These are phyloP conservation scores for Solioccasus polychromus DNA, from an alignment of 768 basidiomycete genomes.

Conservation along the genomic window DNA sequence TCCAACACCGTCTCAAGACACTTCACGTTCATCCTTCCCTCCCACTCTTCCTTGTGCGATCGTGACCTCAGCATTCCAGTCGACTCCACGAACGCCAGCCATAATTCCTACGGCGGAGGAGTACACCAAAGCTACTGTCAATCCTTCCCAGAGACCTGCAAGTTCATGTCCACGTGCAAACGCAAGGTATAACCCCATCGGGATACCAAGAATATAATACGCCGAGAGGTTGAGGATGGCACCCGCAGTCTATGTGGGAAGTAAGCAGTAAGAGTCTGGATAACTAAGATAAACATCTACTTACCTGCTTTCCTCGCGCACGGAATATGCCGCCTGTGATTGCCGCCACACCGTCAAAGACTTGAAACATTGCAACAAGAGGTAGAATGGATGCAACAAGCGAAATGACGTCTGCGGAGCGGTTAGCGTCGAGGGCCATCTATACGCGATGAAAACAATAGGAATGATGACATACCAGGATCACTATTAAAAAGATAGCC, in stretches of 20 bases:
- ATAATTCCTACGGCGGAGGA: slow-evolving; percentile 55
- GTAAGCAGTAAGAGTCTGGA: not conserved
- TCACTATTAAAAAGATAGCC: slow-evolving; percentile 73
- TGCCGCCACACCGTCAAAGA: slow-evolving; percentile 75
- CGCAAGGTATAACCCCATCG: slow-evolving; percentile 75
- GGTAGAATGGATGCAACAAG: slow-evolving; percentile 66
- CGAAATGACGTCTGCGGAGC: slow-evolving; percentile 39
- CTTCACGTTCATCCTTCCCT: slow-evolving; percentile 42
- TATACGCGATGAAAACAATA: not conserved
- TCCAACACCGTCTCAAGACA: too few relatives aligned
- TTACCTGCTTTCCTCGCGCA: slow-evolving; percentile 74
- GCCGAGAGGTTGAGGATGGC: slow-evolving; percentile 62
- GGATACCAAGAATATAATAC: slow-evolving; percentile 83
- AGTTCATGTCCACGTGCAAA: slow-evolving; percentile 59
- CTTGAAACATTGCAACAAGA: slow-evolving; percentile 75
- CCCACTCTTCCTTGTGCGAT: slow-evolving; percentile 14
- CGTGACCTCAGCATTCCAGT: slow-evolving; percentile 64
- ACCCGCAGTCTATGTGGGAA: slow-evolving; percentile 51
- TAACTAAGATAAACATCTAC: not conserved
- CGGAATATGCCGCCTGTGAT: slow-evolving; percentile 78
- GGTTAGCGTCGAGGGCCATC: not conserved
- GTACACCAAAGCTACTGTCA: slow-evolving; percentile 66
- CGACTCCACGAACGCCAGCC: slow-evolving; percentile 47
- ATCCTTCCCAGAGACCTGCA: slow-evolving; percentile 81
- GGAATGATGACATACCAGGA: slow-evolving; percentile 49